These are phyloP conservation scores for Beauveria medogensis DNA, from an alignment of 2,329 filamentous ascomycete genomes.

Conservation along the genomic window DNA sequence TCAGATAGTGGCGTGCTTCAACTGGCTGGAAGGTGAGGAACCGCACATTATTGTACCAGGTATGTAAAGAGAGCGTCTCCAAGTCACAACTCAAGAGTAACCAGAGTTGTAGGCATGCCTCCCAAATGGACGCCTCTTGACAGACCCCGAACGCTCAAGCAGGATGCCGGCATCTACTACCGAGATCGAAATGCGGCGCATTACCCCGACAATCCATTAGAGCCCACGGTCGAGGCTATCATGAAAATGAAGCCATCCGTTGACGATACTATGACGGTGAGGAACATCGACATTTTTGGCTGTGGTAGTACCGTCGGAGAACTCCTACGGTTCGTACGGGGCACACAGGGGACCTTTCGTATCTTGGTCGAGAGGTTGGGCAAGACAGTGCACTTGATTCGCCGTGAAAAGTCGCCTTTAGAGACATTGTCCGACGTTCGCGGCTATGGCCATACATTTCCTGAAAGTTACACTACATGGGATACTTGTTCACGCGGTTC, in stretches of 20 bases:
- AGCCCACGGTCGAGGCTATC: slow-evolving; percentile 38
- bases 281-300: too few relatives aligned
- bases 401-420: too few relatives aligned
- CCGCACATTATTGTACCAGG: neutral
- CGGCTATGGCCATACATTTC: too few relatives aligned
- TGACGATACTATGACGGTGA: too few relatives aligned
- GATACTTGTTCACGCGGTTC: too few relatives aligned
- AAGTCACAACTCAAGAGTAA: neutral
- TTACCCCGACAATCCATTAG: slow-evolving; percentile 40
- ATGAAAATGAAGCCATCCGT: slow-evolving; percentile 14
- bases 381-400: too few relatives aligned
- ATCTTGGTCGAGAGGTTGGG: too few relatives aligned
- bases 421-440: too few relatives aligned
- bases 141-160: slow-evolving; percentile 20
- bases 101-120: neutral
- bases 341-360: too few relatives aligned
- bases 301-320: too few relatives aligned
- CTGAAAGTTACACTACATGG: too few relatives aligned
- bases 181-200: slow-evolving; percentile 46
- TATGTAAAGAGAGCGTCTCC: neutral
- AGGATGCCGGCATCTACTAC: slow-evolving; percentile 42
- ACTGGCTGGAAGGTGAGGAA: neutral
- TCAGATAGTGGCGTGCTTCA: neutral
- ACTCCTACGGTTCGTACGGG: too few relatives aligned
- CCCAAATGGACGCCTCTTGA: neutral